These are phyloP conservation scores for Phytophthora podocarpi DNA, from an alignment of 352 stramenopile species.

Conservation along the genomic window DNA sequence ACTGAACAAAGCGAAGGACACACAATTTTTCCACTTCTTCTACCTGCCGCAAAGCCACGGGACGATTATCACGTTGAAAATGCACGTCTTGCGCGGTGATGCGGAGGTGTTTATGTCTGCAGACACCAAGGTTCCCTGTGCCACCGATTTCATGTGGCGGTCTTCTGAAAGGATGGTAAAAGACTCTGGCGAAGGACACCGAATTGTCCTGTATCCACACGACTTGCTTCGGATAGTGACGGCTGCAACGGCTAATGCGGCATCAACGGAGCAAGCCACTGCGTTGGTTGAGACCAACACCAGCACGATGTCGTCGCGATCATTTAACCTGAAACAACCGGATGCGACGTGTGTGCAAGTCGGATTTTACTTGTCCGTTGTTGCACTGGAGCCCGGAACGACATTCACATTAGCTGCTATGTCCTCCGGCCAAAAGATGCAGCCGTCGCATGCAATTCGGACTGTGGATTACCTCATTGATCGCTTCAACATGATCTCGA, in stretches of 20 bases:
- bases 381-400: conserved; percentile 45
- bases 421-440: conserved; percentile 65
- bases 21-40: conserved; percentile 65
- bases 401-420: conserved; percentile 60
- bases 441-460: conserved; percentile 57
- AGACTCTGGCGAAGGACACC: conserved; percentile 33
- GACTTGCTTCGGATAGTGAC: conserved; percentile 36
- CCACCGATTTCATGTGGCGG: conserved; percentile 76
- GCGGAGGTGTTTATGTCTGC: conserved; percentile 75
- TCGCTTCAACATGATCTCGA: conserved; percentile 58
- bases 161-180: conserved; percentile 29
- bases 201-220: conserved; percentile 65
- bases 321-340: conserved; percentile 22
- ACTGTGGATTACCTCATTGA: conserved; percentile 74
- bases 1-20: conserved; percentile 20
- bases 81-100: conserved; percentile 50
- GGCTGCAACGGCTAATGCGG: conserved; percentile 13
- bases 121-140: conserved; percentile 64
- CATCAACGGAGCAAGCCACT: conserved; percentile 4
- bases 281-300: conserved; percentile 4
- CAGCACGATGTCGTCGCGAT: conserved; percentile 14
- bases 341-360: conserved; percentile 4
- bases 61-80: conserved; percentile 66
- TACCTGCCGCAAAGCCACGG: conserved; percentile 40
- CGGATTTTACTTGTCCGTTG: conserved; percentile 65